phyloP scores from a whole-genome alignment of 768 basidiomycete genomes.

The Suillus subluteus region DNA sequence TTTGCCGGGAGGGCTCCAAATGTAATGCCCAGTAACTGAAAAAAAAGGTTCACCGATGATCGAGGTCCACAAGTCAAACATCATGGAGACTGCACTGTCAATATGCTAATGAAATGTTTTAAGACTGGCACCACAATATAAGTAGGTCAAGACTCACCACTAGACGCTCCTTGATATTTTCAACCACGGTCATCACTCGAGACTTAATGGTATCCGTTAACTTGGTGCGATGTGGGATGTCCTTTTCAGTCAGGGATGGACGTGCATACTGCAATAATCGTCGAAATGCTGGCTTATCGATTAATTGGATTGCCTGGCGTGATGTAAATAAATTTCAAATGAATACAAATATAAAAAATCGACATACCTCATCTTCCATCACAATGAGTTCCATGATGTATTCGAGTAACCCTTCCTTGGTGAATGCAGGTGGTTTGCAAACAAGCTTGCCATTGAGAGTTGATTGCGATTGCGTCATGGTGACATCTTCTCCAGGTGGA shows the following conservation, averaged over 20 bases:
- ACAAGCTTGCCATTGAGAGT: neutral
- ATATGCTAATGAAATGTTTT: neutral
- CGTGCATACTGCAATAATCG: neutral
- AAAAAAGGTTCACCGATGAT: slow-evolving; percentile 19
- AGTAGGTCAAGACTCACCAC: neutral
- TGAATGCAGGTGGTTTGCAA: neutral
- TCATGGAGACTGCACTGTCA: slow-evolving; percentile 5
- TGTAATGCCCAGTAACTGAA: slow-evolving; percentile 24
- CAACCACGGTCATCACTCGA: neutral
- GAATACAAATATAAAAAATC: neutral
- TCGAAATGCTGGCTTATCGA: neutral
- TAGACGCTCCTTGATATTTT: neutral
- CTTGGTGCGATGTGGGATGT: neutral
- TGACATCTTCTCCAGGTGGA: neutral
- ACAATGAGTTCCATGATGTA: too few relatives aligned
- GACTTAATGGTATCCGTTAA: neutral
- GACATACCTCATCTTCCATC: neutral
- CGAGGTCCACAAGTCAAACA: slow-evolving; percentile 22
- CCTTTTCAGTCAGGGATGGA: neutral
- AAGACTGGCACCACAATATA: neutral
- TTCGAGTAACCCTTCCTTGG: neutral
- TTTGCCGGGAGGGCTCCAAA: slow-evolving; percentile 1
- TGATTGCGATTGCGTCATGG: neutral
- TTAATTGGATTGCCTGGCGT: neutral
- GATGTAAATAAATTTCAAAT: neutral